Evolutionary conservation across 2,329 filamentous ascomycete genomes (phyloP), one percentile per base, ranked within the genome.

Genomic region (Coleophoma crateriformis): DNA sequence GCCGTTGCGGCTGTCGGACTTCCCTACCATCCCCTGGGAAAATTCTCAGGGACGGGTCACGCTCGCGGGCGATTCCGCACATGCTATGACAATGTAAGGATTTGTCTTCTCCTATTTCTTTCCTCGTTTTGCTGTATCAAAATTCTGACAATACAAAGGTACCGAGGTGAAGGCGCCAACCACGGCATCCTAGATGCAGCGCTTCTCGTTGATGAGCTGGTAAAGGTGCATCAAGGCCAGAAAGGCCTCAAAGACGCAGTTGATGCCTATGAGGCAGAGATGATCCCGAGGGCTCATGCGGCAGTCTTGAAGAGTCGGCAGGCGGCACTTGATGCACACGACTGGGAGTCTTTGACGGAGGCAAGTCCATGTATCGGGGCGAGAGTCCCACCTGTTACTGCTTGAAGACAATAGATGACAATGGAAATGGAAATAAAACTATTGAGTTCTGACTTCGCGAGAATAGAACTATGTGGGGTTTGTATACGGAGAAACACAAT

Each of bases 151-250:
- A 44, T 20, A 44, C 14, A 11, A n/a, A 22, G 17, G 35, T 38
- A 76, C 54, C 70, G 77, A 7, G 78, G 78, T 2, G 78, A 81
- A 59, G 77, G 74, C 1, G 76, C 75, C 3, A 81, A 81, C 52
- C 76, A 80, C 45, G 76, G 72, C 4, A 75, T 81, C 35, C 58
- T 73, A 7, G 78, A 81, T 55, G 73, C 76, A 0, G 57, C 67
- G 3, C 72, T 76, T 33, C 67, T 79, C 38, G 64, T 69, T 3
- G 43, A 50, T 6, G 43, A 50, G 22, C 35, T 50, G 20, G 17
- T 35, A 15, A 46, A 20, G 22, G 39, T 43, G n/a, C 13, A 37
- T 14, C 37, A 42, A 22, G 49, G 45, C 3, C 22, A 43, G n/a
- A 45, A 44, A 1, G 22, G 12, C 15, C 45, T 39, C 19, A 37